Evolutionary conservation across 2,329 filamentous ascomycete genomes (phyloP).

Genomic region (Fonsecaea pedrosoi): DNA sequence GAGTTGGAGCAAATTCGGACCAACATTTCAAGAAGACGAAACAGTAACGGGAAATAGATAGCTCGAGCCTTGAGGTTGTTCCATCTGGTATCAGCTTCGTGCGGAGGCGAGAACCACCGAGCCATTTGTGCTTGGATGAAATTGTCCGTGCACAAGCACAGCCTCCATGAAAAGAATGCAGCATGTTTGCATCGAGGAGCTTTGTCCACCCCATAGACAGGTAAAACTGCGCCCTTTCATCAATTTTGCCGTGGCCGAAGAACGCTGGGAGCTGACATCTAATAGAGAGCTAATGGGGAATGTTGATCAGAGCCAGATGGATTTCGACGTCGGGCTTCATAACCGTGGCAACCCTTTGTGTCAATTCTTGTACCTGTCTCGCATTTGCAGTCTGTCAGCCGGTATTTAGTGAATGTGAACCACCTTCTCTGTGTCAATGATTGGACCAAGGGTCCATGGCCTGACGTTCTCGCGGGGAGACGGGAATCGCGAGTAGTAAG

Average conservation of each 20-base stretch:
- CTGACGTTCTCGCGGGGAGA: not conserved
- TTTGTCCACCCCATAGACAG: not conserved
- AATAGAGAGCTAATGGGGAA: not conserved
- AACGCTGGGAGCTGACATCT: not conserved
- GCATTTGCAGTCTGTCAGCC: not conserved
- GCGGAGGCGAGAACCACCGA: not conserved
- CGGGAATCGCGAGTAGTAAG: not conserved
- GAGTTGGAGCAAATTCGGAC: not conserved
- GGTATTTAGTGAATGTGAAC: not conserved
- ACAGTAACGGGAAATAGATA: not conserved
- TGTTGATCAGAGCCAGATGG: not conserved
- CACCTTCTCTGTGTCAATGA: too few relatives aligned
- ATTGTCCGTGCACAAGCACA: not conserved
- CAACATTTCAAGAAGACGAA: not conserved
- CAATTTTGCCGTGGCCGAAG: not conserved
- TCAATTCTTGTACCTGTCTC: not conserved
- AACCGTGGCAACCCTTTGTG: not conserved
- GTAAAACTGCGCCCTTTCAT: not conserved
- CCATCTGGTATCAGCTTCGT: not conserved
- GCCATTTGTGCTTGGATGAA: not conserved
- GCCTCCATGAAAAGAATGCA: not conserved
- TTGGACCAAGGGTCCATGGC: not conserved
- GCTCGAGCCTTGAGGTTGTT: not conserved
- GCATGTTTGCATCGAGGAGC: not conserved
- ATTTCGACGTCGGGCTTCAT: not conserved